Percentiles rank a stretch among this genome's conserved stretches.
phyloP scores from a whole-genome alignment of 768 basidiomycete species.

The Mycena alexandri region DNA sequence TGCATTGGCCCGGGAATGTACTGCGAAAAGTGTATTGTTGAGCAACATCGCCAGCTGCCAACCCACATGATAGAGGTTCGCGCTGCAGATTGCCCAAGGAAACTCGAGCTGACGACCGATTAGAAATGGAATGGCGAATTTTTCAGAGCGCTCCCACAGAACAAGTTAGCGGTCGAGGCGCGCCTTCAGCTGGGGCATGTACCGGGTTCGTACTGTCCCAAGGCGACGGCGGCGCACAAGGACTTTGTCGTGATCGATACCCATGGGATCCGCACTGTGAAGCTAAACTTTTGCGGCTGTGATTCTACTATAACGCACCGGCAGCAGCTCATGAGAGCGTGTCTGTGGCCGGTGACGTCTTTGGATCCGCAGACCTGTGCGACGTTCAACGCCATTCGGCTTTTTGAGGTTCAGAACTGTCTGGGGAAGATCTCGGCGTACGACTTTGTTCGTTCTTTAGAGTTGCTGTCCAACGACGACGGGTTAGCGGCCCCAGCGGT shows the following conservation, averaged over 20 bases:
- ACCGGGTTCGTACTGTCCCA: background rate
- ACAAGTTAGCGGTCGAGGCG: background rate
- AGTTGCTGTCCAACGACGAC: slow-evolving; percentile 13
- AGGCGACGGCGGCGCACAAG: background rate
- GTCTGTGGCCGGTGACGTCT: slow-evolving; percentile 22
- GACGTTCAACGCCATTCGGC: background rate
- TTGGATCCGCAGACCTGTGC: background rate
- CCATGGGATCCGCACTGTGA: background rate
- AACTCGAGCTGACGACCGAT: no score
- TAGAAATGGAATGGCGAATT: slow-evolving; percentile 2
- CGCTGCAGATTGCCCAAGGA: no score
- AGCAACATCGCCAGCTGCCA: slow-evolving; percentile 6
- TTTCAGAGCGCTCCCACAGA: background rate
- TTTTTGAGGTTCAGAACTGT: slow-evolving; percentile 12
- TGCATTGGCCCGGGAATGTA: background rate
- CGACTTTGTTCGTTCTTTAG: slow-evolving; percentile 15
- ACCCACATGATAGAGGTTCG: slow-evolving; percentile 26
- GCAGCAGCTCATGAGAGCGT: slow-evolving; percentile 1
- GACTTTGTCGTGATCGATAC: background rate
- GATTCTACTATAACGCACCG: background rate
- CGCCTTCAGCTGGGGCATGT: slow-evolving; percentile 2
- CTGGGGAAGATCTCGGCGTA: slow-evolving; percentile 17
- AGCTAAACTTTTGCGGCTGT: slow-evolving; percentile 2
- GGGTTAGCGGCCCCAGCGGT: background rate
- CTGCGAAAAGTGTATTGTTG: slow-evolving; percentile 24